A percentile compares a stretch with the other conserved stretches of the same genome.
These are phyloP conservation scores for Teratosphaeria zuluensis DNA, from an alignment of 2,329 filamentous ascomycete genomes.

Conservation along the genomic window DNA sequence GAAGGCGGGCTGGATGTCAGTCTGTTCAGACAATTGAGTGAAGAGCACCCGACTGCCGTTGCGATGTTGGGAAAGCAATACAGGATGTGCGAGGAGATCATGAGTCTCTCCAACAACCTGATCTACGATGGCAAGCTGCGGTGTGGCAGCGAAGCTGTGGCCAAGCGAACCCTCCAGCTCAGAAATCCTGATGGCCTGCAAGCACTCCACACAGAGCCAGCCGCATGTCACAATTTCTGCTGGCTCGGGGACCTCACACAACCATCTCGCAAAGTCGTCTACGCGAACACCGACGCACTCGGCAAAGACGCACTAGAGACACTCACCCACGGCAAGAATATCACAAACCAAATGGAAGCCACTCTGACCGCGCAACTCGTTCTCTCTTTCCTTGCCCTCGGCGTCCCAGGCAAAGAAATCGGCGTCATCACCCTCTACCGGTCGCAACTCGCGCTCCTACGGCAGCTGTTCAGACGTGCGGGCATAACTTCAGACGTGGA, in stretches of 20 bases:
- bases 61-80: slow-evolving; percentile 93
- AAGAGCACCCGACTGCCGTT: slow-evolving; percentile 76
- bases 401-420: slow-evolving; percentile 66
- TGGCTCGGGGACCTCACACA: slow-evolving; percentile 68
- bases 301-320: slow-evolving; percentile 57
- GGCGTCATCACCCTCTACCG: slow-evolving; percentile 97
- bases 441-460: slow-evolving; percentile 76
- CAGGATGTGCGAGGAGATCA: slow-evolving; percentile 95
- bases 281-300: slow-evolving; percentile 80
- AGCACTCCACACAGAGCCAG: slow-evolving; percentile 21
- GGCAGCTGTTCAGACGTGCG: slow-evolving; percentile 49
- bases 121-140: slow-evolving; percentile 89
- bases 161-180: slow-evolving; percentile 50
- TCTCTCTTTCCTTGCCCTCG: slow-evolving; percentile 63
- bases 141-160: slow-evolving; percentile 72
- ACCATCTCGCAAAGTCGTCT: slow-evolving; percentile 64
- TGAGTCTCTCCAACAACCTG: slow-evolving; percentile 82
- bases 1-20: slow-evolving; percentile 83
- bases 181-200: slow-evolving; percentile 15
- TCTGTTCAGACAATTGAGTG: slow-evolving; percentile 87
- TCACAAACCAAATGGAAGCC: slow-evolving; percentile 80
- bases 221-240: slow-evolving; percentile 37
- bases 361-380: slow-evolving; percentile 71
- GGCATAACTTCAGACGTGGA: slow-evolving; percentile 54
- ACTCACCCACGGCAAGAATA: slow-evolving; percentile 64